Base-by-base conservation (phyloP, 2,329 filamentous ascomycete genomes). In the Talaromyces funiculosus region DNA sequence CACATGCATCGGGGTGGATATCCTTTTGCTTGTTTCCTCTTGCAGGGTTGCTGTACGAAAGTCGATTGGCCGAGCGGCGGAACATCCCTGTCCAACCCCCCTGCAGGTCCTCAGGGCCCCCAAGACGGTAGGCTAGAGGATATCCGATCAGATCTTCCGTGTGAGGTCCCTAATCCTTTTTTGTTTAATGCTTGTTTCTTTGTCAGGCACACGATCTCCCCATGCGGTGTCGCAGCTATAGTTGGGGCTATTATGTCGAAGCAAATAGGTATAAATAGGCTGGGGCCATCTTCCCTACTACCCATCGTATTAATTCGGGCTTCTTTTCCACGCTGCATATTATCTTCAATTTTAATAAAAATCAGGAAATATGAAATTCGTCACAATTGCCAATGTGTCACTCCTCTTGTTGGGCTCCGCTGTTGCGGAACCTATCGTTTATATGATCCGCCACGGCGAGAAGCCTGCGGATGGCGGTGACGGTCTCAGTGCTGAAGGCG, bases 371-470 rank as follows among this genome's bases (percentile, higher is more conserved):
- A 62, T 62, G 60, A 62, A 62, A 43, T 14, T 59, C 9, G n/a
- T 38, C 33, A 33, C 47, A 10, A 29, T 57, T 5, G 20, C 57
- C 18, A 43, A 40, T 8, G 26, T 61, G 5, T 40, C 45, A 3
- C 35, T 61, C 12, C 51, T 47, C 31, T 14, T 63, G 12, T 45
- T 60, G 16, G 55, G 37, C 7, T 31, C 49, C 1, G 55, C 59
- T 3, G 38, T 62, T 3, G 68, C 69, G 14, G 62, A 64, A 9
- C 78, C 83, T 1, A 86, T 80, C 0, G 81, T 87, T 33, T 87
- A 85, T 67, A 72, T 87, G 8, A 87, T 87, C 68, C 81, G 84
- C 18, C 85, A 87, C 64, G 85, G 84, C 61, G 85, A 87, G 70
- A 87, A 87, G 71, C 84, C 84, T 2, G 60, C 67, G 1, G 70